Evolutionary conservation across 2,329 filamentous ascomycete genomes (phyloP).

Genomic region (Trichophaea hybrida): DNA sequence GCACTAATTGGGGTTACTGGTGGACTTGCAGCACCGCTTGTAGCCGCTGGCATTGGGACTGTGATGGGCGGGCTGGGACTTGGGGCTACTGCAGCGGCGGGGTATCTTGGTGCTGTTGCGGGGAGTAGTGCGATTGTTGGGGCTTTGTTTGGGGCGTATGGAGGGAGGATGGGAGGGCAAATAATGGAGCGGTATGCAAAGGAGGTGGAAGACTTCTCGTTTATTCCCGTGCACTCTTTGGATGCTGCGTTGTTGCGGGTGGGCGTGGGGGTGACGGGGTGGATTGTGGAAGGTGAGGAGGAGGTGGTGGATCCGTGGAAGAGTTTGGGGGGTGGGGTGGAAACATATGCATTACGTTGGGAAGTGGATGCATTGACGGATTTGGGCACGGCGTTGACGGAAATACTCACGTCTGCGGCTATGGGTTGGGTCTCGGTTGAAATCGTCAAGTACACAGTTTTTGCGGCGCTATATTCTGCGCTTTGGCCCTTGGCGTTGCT

Average conservation of each 20-base stretch:
- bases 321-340: constrained; percentile 54
- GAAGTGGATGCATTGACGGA: constrained; percentile 65
- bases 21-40: constrained; percentile 61
- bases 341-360: constrained; percentile 73
- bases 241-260: constrained; percentile 49
- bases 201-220: constrained; percentile 60
- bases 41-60: constrained; percentile 63
- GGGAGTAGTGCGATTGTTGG: constrained; percentile 73
- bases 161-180: constrained; percentile 63
- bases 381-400: constrained; percentile 62
- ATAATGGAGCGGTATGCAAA: constrained; percentile 79
- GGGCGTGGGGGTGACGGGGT: constrained; percentile 71
- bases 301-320: constrained; percentile 68
- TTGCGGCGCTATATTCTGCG: constrained; percentile 52
- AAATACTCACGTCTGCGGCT: constrained; percentile 60
- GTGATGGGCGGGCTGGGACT: constrained; percentile 66
- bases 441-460: constrained; percentile 57
- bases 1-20: constrained; percentile 73
- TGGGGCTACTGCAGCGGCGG: constrained; percentile 57
- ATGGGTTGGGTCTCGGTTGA: constrained; percentile 63
- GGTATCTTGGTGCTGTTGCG: constrained; percentile 66
- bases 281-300: constrained; percentile 51
- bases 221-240: constrained; percentile 52
- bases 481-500: constrained; percentile 56
- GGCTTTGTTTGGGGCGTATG: constrained; percentile 82